Base-by-base conservation (phyloP, 768 basidiomycete genomes). In the Suillus weaverae region DNA sequence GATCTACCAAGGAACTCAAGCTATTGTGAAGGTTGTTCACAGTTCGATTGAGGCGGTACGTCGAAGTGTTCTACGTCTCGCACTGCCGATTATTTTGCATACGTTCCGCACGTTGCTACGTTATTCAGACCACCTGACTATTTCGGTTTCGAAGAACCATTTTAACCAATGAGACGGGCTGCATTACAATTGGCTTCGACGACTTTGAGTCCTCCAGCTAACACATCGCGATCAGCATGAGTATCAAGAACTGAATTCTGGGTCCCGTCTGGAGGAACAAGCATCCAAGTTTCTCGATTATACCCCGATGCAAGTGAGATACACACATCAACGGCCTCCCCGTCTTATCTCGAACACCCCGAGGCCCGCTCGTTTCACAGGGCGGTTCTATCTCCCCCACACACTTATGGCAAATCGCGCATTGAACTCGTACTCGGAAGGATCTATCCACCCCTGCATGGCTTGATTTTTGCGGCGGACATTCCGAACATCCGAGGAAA, bases 401-500 rank as follows among this genome's bases (percentile, higher is more conserved):
- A 39, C 16, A 7, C 26, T 16, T 16, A 26, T 16, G 10, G 20
- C 57, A 43, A 59, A 59, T 59, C 57, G 57, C 57, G 14, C 57
- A 59, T 41, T 20, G 57, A 20, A 20, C 57, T 59, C 57, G 38
- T 20, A 41, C 22, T 26, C 55, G 56, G 56, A 39, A 41, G 26
- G 56, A 59, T 59, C 22, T 11, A 59, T 39, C 26, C 56, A 26
- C 6, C 56, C 55, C 38, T 59, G 38, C 18, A 39, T 41, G 56
- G 26, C n/a, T 39, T 59, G 56, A 26, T 26, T 20, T 41, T 30
- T 30, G 39, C 39, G 38, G 38, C 57, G 26, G 38, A 59, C 30
- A 39, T 26, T 11, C 56, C 56, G 56, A 59, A 39, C 26, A 11
- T 59, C 57, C 57, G 57, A 59, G 57, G 57, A 59, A 38, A 59